Percentiles rank a stretch among this genome's conserved stretches.
Conservation (phyloP, 352 stramenopile genomes). For the Phytophthora crassamura region DNA sequence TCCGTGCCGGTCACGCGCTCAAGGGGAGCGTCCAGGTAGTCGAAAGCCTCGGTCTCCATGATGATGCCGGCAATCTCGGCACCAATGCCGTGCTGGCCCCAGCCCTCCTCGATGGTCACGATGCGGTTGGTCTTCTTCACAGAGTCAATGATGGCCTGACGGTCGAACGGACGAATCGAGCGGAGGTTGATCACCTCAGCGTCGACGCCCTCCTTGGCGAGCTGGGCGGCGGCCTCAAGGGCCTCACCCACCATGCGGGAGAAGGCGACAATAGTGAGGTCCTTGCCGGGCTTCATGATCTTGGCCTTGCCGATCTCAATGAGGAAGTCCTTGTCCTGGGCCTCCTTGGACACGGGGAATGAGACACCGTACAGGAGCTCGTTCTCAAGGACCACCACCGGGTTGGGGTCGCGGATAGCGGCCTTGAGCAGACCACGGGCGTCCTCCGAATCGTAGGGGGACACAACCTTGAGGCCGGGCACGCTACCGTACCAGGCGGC, state of each 20-base stretch:
- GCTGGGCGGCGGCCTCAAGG: conserved; percentile 95
- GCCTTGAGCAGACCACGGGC: conserved; percentile 99
- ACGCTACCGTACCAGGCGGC: conserved; percentile 98
- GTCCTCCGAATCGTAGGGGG: conserved; percentile 98
- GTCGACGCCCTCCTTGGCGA: conserved; percentile 95
- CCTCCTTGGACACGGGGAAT: conserved; percentile 98
- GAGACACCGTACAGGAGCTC: conserved; percentile 98
- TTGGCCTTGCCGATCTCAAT: conserved; percentile 99
- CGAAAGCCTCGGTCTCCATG: conserved; percentile 98
- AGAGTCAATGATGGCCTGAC: conserved; percentile 96
- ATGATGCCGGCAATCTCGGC: conserved; percentile 98
- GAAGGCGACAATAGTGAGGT: conserved; percentile 99
- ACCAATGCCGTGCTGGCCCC: conserved; percentile 97
- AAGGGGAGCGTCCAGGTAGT: conserved; percentile 98
- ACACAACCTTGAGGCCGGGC: conserved; percentile 98
- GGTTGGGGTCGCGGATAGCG: conserved; percentile 99
- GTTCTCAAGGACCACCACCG: conserved; percentile 99
- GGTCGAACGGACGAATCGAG: conserved; percentile 97
- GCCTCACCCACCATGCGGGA: conserved; percentile 96
- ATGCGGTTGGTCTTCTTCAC: conserved; percentile 99
- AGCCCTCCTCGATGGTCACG: conserved; percentile 98
- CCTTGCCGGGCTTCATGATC: conserved; percentile 96
- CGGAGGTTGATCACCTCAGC: conserved; percentile 96
- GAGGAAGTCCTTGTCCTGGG: conserved; percentile 97
- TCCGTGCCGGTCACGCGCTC: conserved; percentile 98